A percentile compares a stretch with the other conserved stretches of the same genome.
phyloP scores from a whole-genome alignment of 2,329 filamentous ascomycete genomes.

The Aspergillus piperis region DNA sequence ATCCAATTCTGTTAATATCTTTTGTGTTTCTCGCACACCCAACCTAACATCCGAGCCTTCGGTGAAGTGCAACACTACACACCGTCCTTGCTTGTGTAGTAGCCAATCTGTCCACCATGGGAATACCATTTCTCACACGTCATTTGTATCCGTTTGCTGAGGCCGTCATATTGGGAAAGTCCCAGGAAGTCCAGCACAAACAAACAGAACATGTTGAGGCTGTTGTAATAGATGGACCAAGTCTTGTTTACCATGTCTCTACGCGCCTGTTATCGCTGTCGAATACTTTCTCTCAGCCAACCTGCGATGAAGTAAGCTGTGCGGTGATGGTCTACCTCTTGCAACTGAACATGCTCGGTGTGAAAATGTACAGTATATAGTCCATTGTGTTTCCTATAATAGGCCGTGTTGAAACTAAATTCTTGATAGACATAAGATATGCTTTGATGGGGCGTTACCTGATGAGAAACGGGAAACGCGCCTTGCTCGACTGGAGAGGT shows the following conservation, averaged over 20 bases:
- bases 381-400: constrained; percentile 14
- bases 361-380: constrained; percentile 69
- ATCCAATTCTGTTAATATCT: too few relatives aligned
- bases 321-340: constrained; percentile 65
- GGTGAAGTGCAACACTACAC: not conserved
- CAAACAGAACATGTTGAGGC: constrained; percentile 22
- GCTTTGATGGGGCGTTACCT: constrained; percentile 85
- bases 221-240: constrained; percentile 73
- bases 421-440: constrained; percentile 63
- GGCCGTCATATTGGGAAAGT: constrained; percentile 23
- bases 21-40: too few relatives aligned
- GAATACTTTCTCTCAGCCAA: constrained; percentile 49
- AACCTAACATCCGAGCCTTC: not conserved
- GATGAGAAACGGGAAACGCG: constrained; percentile 64
- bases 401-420: constrained; percentile 12
- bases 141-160: constrained; percentile 36
- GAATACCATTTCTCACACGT: not conserved
- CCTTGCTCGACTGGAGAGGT: constrained; percentile 60
- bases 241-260: constrained; percentile 73
- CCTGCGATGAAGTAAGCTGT: constrained; percentile 64
- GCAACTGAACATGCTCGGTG: constrained; percentile 55
- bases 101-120: not conserved
- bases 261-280: constrained; percentile 54
- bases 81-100: not conserved
- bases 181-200: constrained; percentile 7